These are phyloP conservation scores for Gardenia jasminoides DNA, from an alignment of 257 asterid species.

Conservation along the genomic window DNA sequence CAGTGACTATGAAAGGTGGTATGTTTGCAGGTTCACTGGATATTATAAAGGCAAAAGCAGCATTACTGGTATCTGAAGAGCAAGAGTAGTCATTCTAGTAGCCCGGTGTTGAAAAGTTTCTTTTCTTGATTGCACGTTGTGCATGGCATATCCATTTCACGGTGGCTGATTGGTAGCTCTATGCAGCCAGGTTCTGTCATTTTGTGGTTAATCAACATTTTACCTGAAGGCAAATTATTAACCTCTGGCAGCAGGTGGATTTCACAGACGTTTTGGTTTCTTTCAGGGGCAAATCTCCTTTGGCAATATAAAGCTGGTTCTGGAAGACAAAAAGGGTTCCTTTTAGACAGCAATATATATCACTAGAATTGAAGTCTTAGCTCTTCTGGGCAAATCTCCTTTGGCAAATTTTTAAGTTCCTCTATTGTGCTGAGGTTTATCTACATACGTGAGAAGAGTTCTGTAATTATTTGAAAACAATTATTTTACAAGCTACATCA, in stretches of 20 bases:
- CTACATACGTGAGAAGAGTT: constrained; percentile 21
- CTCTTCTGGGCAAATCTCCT: constrained; percentile 60
- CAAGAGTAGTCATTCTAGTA: background rate
- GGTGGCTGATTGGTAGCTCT: constrained; percentile 25
- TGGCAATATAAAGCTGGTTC: constrained; percentile 43
- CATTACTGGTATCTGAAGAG: background rate
- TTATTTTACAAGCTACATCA: constrained; percentile 15
- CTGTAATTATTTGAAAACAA: constrained; percentile 9
- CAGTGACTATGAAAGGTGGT: constrained; percentile 2
- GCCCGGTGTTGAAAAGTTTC: background rate
- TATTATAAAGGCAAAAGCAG: constrained; percentile 8
- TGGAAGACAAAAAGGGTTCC: constrained; percentile 30
- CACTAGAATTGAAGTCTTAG: constrained; percentile 17
- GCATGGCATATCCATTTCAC: background rate
- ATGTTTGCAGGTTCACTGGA: constrained; percentile 12
- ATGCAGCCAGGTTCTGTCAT: constrained; percentile 13
- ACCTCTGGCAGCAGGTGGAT: constrained; percentile 36
- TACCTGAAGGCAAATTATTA: constrained; percentile 24
- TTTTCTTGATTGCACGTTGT: background rate
- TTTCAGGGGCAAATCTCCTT: constrained; percentile 61
- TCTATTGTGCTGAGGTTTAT: constrained; percentile 24
- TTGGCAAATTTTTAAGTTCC: constrained; percentile 49
- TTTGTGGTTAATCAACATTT: constrained; percentile 22
- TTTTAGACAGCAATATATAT: constrained; percentile 29
- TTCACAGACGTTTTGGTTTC: constrained; percentile 21